Conservation (phyloP, 1,284 basidiomycete species). For the Cutaneotrichosporon sp. region DNA sequence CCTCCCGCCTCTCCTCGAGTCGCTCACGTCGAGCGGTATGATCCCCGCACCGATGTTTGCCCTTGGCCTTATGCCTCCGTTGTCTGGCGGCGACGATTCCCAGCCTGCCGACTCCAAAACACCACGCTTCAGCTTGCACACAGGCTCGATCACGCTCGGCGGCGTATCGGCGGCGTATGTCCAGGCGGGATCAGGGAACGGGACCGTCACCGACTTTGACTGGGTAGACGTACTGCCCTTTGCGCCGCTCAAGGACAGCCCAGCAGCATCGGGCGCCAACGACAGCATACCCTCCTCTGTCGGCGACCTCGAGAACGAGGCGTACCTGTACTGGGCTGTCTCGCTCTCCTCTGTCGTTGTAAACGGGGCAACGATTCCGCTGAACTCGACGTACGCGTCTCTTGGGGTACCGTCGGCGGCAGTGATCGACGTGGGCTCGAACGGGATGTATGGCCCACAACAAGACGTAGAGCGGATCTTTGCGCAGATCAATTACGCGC, state of each 20-base stretch:
- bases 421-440: slow-evolving; percentile 70
- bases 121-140: slow-evolving; percentile 18
- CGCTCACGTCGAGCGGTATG: slow-evolving; percentile 23
- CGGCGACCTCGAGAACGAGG: slow-evolving; percentile 28
- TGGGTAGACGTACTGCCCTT: slow-evolving; percentile 40
- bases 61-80: slow-evolving; percentile 29
- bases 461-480: slow-evolving; percentile 71
- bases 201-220: slow-evolving; percentile 35
- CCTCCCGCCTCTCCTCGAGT: slow-evolving; percentile 35
- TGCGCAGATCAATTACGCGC: slow-evolving; percentile 57
- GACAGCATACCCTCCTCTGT: not conserved
- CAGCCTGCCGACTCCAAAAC: slow-evolving; percentile 5
- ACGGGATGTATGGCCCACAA: slow-evolving; percentile 73
- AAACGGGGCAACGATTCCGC: slow-evolving; percentile 56
- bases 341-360: slow-evolving; percentile 60
- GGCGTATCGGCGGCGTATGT: slow-evolving; percentile 36
- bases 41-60: slow-evolving; percentile 38
- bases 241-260: slow-evolving; percentile 9
- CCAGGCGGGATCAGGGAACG: slow-evolving; percentile 17
- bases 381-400: slow-evolving; percentile 63
- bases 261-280: not conserved
- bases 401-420: slow-evolving; percentile 60
- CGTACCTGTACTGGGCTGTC: slow-evolving; percentile 74
- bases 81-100: too few species aligned
- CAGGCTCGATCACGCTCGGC: slow-evolving; percentile 36